Base-by-base conservation (phyloP, 257 asterid genomes). In the Salvia miltiorrhiza region DNA sequence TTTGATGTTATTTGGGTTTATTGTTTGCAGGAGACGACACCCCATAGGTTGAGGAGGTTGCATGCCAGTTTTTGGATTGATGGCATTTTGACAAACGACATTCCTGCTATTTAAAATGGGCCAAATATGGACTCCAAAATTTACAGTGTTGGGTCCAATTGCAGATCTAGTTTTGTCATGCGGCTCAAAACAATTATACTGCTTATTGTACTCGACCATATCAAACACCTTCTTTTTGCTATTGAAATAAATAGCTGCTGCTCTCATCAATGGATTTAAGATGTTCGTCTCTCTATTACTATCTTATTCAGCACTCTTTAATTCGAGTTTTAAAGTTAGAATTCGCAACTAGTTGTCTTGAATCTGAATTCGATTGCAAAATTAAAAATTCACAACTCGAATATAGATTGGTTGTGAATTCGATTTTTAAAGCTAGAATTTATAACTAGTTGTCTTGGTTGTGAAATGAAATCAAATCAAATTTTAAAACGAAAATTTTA, bases 21-120 rank as follows among this genome's bases (percentile, higher is more conserved):
- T 12, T 12, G 16, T 21, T 21, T 77, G 85, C 86, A 92, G 97
- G 89, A 85, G 96, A 66, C 87, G 97, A 45, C 97, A 89, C 69
- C 96, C 96, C 32, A 65, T 84, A 23, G 93, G 97, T 78, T 89
- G 85, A 90, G 74, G 79, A 56, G 54, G 67, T 63, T 60, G 59
- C 68, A 55, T 74, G 70, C 75, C 72, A 59, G 78, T 70, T 74
- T 81, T 78, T 73, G 71, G 63, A 74, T 73, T 70, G 69, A 64
- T 63, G 85, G 79, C 74, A 68, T 52, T 35, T 62, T 65, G 77
- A 71, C 65, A 14, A 33, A 43, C 68, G 32, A n/a, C 33, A 45
- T 67, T 21, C 58, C 64, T 70, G 75, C 75, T 72, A 63, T 66
- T 44, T 75, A 37, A 7, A 8, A 37, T 37, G 41, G 41, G 41